Base-by-base conservation (phyloP, 805 yeast genomes). In the Candida taoyuanica region DNA sequence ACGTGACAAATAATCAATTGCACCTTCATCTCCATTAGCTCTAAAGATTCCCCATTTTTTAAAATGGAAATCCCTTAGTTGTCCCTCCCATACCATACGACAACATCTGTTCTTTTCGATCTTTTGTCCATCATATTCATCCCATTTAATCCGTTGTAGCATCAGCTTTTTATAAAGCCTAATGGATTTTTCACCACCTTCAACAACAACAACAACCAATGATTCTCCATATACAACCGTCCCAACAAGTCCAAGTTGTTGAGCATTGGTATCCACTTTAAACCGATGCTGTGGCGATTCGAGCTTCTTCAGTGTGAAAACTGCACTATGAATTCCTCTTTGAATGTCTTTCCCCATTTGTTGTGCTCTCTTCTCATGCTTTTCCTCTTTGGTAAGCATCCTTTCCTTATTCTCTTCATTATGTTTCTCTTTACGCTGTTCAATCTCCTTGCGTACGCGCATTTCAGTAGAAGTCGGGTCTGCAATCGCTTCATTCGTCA, bases 401-500 rank as follows among this genome's bases (percentile, higher is more conserved):
- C 98, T 67, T 7, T 61, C 74, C 34, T 70, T 69, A 58, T 93
- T 93, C 14, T 57, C 69, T 29, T 59, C 60, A 44, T 73, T 67
- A 61, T 93, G 99, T 28, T 63, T 59, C 12, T 60, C 46, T 24
- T 63, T 65, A 21, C 98, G 67, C 31, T 74, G 73, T 28, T 71
- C 78, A 4, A 87, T 82, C 44, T 89, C 93, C 17, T 65, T 59
- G 31, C 74, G 67, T 0, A 93, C 96, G 35, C 70, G 60, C 58
- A 69, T 67, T 53, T 91, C 98, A 48, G 88, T 81, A 4, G 76
- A 76, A 0, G 98, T 91, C 1, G 98, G 98, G 55, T 93, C 95
- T 42, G 74, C 69, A 33, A 89, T 82, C 6, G 93, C 86, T 41
- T 85, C 94, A 49, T 85, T 78, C 3, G 97, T 85, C 34, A 84